A percentile compares a stretch with the other conserved stretches of the same genome.
These are phyloP conservation scores for Psidium friedrichsthalianum DNA, from an alignment of 345 rosid species.

Conservation along the genomic window DNA sequence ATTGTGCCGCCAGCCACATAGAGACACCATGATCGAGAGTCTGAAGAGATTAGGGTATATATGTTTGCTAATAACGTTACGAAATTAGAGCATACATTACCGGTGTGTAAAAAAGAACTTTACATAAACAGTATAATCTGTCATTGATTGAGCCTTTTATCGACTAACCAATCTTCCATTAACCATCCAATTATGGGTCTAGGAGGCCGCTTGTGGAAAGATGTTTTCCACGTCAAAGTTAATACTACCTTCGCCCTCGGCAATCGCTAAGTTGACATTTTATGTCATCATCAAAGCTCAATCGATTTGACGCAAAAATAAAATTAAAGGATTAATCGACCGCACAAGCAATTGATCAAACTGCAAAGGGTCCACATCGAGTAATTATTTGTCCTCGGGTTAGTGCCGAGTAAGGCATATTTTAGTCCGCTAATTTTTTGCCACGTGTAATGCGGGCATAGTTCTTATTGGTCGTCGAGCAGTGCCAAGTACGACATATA, in stretches of 20 bases:
- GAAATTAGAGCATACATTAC: background rate
- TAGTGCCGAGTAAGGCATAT: background rate
- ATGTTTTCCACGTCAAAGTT: background rate
- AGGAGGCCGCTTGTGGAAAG: background rate
- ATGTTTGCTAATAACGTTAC: background rate
- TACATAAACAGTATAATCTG: no score
- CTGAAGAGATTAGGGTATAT: background rate
- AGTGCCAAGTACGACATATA: no score
- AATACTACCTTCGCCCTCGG: background rate
- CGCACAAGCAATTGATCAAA: no score
- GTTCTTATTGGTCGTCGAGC: no score
- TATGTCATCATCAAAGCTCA: no score
- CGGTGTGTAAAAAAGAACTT: no score
- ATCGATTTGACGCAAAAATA: no score
- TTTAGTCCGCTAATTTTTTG: background rate
- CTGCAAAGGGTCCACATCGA: no score
- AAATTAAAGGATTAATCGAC: no score
- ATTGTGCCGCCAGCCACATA: background rate
- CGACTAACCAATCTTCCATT: no score
- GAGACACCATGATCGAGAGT: background rate
- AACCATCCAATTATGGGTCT: background rate
- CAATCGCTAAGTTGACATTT: background rate
- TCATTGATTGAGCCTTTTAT: background rate
- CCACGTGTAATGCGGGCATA: background rate
- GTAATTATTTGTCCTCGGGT: no score